Evolutionary conservation across 805 yeast species (phyloP).

Genomic region (Barnettozyma californica): DNA sequence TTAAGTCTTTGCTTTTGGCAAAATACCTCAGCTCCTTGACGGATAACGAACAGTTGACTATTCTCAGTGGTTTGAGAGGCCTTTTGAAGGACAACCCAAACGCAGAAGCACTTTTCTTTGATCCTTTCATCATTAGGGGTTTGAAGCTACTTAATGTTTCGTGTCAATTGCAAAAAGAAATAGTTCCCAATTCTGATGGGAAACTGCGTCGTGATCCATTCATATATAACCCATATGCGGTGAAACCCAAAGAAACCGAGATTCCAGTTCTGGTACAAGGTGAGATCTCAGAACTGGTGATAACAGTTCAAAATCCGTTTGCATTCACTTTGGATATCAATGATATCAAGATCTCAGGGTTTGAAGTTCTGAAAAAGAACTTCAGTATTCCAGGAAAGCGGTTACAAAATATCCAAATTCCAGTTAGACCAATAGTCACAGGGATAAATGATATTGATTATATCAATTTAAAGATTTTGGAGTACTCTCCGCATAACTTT

Average conservation of each 20-base stretch:
- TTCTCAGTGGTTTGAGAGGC: conserved; percentile 32
- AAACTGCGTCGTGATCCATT: conserved; percentile 30
- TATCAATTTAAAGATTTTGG: conserved; percentile 43
- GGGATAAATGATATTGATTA: conserved; percentile 50
- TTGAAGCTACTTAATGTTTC: conserved; percentile 32
- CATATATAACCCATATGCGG: conserved; percentile 53
- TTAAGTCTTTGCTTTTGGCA: conserved; percentile 50
- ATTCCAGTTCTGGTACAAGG: conserved; percentile 45
- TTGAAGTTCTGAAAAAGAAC: conserved; percentile 27
- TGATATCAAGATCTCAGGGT: conserved; percentile 36
- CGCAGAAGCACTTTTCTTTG: conserved; percentile 56
- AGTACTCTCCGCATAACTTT: conserved; percentile 44
- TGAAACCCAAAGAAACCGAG: conserved; percentile 15
- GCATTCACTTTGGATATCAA: conserved; percentile 63
- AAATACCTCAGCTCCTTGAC: conserved; percentile 51
- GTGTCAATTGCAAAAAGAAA: conserved; percentile 21
- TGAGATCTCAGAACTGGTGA: conserved; percentile 53
- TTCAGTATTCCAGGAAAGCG: conserved; percentile 35
- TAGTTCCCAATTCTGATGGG: neutral
- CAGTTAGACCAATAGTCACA: conserved; percentile 41
- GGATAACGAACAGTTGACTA: conserved; percentile 49
- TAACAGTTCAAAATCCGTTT: conserved; percentile 74
- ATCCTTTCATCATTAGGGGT: conserved; percentile 56
- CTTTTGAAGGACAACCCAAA: conserved; percentile 14
- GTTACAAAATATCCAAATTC: conserved; percentile 33